phyloP scores from a whole-genome alignment of 176 grass and related monocot genomes.

The Secale cereale region DNA sequence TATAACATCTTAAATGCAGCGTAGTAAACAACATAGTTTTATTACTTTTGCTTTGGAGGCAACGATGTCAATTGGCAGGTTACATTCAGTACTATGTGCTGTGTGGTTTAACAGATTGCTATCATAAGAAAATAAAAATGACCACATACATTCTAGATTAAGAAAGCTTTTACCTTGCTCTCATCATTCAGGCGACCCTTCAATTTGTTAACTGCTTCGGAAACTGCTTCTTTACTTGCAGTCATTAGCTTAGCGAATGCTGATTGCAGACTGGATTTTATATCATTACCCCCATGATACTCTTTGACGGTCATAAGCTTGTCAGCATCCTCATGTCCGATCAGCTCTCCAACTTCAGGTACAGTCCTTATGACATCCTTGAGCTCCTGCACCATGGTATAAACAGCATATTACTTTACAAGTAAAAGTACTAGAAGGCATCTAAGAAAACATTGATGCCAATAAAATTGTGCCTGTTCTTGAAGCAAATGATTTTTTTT shows the following conservation, averaged over 20 bases:
- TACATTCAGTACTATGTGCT: not conserved
- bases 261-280: constrained; percentile 48
- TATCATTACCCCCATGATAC: constrained; percentile 30
- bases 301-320: constrained; percentile 46
- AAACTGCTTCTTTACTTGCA: constrained; percentile 58
- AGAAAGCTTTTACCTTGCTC: constrained; percentile 57
- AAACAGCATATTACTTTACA: constrained; percentile 6
- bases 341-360: constrained; percentile 60
- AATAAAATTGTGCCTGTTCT: not conserved
- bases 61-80: not conserved
- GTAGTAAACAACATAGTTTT: not conserved
- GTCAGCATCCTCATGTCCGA: constrained; percentile 49
- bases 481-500: not conserved
- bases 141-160: not conserved
- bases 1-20: not conserved
- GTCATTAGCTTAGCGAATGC: constrained; percentile 76
- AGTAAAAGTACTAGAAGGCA: not conserved
- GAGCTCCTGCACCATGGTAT: constrained; percentile 55
- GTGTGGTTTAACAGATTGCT: not conserved
- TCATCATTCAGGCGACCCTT: constrained; percentile 54
- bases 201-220: constrained; percentile 53
- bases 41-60: constrained; percentile 6
- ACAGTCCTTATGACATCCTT: constrained; percentile 66
- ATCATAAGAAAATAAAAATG: constrained; percentile 10
- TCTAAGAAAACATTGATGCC: not conserved